Percentiles rank a stretch among this genome's conserved stretches.
phyloP scores from a whole-genome alignment of 1,284 basidiomycete genomes.

The Heliocybe sulcata region DNA sequence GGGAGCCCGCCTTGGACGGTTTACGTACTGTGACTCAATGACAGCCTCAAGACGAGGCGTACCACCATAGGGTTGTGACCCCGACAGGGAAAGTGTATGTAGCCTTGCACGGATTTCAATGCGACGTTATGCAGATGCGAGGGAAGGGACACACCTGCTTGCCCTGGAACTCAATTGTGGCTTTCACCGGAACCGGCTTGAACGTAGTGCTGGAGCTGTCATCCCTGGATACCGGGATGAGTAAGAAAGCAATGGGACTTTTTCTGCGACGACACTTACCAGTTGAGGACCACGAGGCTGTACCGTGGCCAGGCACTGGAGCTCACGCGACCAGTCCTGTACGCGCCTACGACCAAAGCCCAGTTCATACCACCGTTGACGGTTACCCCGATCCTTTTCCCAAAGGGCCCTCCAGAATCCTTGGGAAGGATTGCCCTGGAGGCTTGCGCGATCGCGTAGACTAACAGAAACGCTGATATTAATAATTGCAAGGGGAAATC shows the following conservation, averaged over 20 bases:
- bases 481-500: not conserved
- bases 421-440: constrained; percentile 67
- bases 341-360: constrained; percentile 58
- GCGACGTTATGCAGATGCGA: not conserved
- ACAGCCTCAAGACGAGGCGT: constrained; percentile 17
- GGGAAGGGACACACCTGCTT: constrained; percentile 37
- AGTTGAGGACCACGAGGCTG: constrained; percentile 2
- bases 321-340: constrained; percentile 48
- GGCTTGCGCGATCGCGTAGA: constrained; percentile 68
- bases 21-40: no score
- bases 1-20: no score
- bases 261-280: constrained; percentile 4
- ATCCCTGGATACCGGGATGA: constrained; percentile 25
- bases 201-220: constrained; percentile 40
- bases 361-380: constrained; percentile 50
- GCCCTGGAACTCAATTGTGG: constrained; percentile 67
- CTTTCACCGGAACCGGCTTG: constrained; percentile 52
- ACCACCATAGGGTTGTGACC: constrained; percentile 42
- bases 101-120: constrained; percentile 28
- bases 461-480: constrained; percentile 22
- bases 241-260: no score
- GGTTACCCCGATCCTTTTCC: constrained; percentile 55
- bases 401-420: constrained; percentile 61
- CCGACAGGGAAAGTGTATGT: constrained; percentile 64
- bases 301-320: constrained; percentile 41